phyloP scores from a whole-genome alignment of 139 green algal species.

The Picochlorum sp. region DNA sequence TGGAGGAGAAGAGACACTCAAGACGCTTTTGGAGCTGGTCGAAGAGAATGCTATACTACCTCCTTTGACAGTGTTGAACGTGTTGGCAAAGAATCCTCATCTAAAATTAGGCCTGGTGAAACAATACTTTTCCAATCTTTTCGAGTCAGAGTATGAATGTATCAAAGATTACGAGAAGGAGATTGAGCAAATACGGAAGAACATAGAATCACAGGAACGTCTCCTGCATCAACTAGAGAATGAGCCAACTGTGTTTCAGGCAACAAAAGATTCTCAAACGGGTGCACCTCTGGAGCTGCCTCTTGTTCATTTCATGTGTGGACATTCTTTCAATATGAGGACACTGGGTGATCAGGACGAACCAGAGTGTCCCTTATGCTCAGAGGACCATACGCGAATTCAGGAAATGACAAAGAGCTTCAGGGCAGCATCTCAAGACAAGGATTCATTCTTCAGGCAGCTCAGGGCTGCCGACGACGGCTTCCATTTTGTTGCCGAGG shows the following conservation, averaged over 20 bases:
- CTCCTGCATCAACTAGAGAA: conserved; percentile 9
- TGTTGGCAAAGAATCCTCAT: conserved; percentile 56
- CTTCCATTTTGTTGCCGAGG: conserved; percentile 80
- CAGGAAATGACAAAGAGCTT: conserved; percentile 56
- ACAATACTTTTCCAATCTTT: conserved; percentile 56
- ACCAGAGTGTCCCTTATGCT: conserved; percentile 78
- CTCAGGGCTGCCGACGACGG: conserved; percentile 69
- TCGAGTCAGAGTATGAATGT: conserved; percentile 39
- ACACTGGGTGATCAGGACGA: conserved; percentile 73
- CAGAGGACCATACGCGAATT: conserved; percentile 59
- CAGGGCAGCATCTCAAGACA: conserved; percentile 33
- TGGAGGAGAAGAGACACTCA: not conserved
- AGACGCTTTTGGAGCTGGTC: conserved; percentile 65
- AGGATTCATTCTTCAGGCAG: conserved; percentile 89
- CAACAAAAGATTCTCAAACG: conserved; percentile 59
- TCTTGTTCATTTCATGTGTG: conserved; percentile 92
- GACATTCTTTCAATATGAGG: conserved; percentile 84
- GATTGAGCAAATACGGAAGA: conserved; percentile 43
- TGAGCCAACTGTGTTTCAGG: conserved; percentile 82
- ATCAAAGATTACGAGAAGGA: conserved; percentile 60
- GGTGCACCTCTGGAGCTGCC: conserved; percentile 80
- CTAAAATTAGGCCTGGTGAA: conserved; percentile 63
- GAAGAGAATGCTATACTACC: conserved; percentile 73
- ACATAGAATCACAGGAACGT: conserved; percentile 37
- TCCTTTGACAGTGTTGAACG: conserved; percentile 83